Conservation (phyloP, 2,329 filamentous ascomycete genomes). For the Hypoxylon sp. region DNA sequence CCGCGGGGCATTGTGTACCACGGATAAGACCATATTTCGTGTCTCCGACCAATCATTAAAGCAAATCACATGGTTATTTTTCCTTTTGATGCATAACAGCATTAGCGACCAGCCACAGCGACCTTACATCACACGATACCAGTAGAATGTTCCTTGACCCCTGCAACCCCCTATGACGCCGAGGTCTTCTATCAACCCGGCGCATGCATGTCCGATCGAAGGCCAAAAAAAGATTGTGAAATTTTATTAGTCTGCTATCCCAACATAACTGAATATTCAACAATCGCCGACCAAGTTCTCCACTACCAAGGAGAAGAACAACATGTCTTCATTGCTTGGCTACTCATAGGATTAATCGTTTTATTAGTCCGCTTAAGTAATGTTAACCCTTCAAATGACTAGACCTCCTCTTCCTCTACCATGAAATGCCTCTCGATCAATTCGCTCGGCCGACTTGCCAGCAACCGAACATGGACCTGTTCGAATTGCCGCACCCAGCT, state of each 20-base stretch:
- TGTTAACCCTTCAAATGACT: conserved; percentile 39
- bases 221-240: conserved; percentile 40
- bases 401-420: conserved; percentile 37
- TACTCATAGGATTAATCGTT: conserved; percentile 31
- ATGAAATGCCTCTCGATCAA: conserved; percentile 62
- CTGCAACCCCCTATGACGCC: conserved; percentile 45
- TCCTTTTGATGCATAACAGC: conserved; percentile 10
- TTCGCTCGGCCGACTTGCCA: conserved; percentile 57
- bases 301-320: conserved; percentile 27
- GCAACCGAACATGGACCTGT: conserved; percentile 63
- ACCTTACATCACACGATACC: conserved; percentile 36
- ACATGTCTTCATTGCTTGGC: conserved; percentile 39
- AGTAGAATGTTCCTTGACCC: conserved; percentile 37
- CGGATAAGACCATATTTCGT: conserved; percentile 21
- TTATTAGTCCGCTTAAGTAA: conserved; percentile 13
- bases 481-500: conserved; percentile 62
- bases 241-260: conserved; percentile 46
- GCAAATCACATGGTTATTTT: not conserved
- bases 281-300: conserved; percentile 26
- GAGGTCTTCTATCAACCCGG: conserved; percentile 40
- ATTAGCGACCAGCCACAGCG: conserved; percentile 15
- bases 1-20: conserved; percentile 14
- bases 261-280: conserved; percentile 47
- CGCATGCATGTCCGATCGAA: conserved; percentile 35
- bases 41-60: not conserved